phyloP scores from a whole-genome alignment of 257 asterid species.

The Scutellaria baicalensis region DNA sequence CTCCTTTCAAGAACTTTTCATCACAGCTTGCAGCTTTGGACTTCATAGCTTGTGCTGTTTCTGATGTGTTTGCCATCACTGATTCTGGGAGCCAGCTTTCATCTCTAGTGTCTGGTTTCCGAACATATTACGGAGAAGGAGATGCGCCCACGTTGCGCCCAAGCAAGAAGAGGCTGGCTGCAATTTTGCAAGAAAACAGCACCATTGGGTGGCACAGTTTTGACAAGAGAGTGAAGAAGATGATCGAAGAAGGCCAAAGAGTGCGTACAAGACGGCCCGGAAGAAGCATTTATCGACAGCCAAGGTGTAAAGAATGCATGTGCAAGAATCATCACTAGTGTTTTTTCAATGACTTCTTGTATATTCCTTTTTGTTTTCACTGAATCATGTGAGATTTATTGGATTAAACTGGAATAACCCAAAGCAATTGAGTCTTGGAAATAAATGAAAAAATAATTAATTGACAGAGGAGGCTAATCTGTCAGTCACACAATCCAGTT shows the following conservation, averaged over 20 bases:
- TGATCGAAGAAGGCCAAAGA: slow-evolving; percentile 81
- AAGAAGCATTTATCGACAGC: slow-evolving; percentile 69
- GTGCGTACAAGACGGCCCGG: slow-evolving; percentile 33
- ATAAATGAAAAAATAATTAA: slow-evolving; percentile 37
- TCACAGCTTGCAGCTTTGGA: slow-evolving; percentile 99
- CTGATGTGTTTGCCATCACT: slow-evolving; percentile 87
- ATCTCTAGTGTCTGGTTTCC: slow-evolving; percentile 77
- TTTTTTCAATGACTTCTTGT: background rate
- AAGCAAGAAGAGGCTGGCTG: slow-evolving; percentile 77
- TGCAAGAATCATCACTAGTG: slow-evolving; percentile 40
- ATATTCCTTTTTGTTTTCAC: background rate
- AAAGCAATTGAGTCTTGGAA: slow-evolving; percentile 8
- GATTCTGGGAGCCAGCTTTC: slow-evolving; percentile 96
- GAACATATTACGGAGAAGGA: slow-evolving; percentile 78
- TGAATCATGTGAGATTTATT: background rate
- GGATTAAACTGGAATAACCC: slow-evolving; percentile 56
- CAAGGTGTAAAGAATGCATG: slow-evolving; percentile 74
- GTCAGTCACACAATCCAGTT: slow-evolving; percentile 20
- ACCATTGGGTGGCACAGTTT: slow-evolving; percentile 58
- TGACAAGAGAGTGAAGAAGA: slow-evolving; percentile 55
- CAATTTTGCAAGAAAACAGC: slow-evolving; percentile 51
- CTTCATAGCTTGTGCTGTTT: slow-evolving; percentile 74
- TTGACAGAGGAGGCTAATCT: slow-evolving; percentile 40
- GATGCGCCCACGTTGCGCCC: slow-evolving; percentile 78
- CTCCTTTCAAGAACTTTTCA: slow-evolving; percentile 73